phyloP scores from a whole-genome alignment of 306 rosid species.

The Vicia sativa region DNA sequence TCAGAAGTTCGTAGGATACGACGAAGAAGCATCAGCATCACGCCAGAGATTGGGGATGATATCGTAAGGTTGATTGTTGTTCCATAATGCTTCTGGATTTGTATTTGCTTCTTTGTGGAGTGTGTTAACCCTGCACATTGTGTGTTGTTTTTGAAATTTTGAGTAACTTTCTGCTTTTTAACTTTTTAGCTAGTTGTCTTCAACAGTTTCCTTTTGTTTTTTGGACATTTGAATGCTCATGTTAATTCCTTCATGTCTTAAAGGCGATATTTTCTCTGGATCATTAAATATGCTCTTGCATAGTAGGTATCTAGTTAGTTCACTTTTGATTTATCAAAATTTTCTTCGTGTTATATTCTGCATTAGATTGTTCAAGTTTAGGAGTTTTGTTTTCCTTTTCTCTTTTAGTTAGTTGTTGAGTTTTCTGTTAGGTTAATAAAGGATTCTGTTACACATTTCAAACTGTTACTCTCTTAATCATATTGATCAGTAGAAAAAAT shows the following conservation, averaged over 20 bases:
- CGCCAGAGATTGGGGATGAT: constrained; percentile 98
- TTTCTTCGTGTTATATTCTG: constrained; percentile 1
- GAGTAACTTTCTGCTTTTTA: constrained; percentile 21
- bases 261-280: constrained; percentile 27
- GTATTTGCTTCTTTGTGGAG: constrained; percentile 28
- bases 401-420: too few relatives aligned
- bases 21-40: constrained; percentile 98
- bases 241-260: constrained; percentile 20
- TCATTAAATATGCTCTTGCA: not conserved
- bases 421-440: not conserved
- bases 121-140: constrained; percentile 23
- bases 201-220: constrained; percentile 8
- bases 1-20: constrained; percentile 84
- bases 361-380: not conserved
- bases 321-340: not conserved
- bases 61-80: constrained; percentile 83
- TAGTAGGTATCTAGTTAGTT: constrained; percentile 15
- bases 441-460: constrained; percentile 1
- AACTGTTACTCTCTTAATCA: not conserved
- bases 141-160: constrained; percentile 23
- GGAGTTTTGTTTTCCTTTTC: too few relatives aligned
- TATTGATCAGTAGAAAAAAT: constrained; percentile 8
- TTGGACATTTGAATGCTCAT: constrained; percentile 23
- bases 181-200: constrained; percentile 1
- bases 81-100: constrained; percentile 34